Percentiles rank a stretch among this genome's conserved stretches.
These are phyloP conservation scores for Austroboletus rostrupii DNA, from an alignment of 1,284 basidiomycete species.

Conservation along the genomic window DNA sequence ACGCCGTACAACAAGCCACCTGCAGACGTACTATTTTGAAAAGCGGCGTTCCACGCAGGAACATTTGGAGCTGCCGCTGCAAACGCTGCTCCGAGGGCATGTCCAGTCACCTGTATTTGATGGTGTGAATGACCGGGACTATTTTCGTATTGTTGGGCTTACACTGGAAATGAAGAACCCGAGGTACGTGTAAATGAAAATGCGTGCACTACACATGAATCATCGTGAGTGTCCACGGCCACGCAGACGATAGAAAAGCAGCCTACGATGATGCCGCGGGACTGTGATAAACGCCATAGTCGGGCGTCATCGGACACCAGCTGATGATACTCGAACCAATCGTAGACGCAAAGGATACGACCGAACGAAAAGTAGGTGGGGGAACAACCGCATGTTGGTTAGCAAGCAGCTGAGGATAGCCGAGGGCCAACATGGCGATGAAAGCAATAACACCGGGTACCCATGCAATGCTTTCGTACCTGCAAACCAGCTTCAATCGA, in stretches of 20 bases:
- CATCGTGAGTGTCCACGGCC: background rate
- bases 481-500: conserved; percentile 5
- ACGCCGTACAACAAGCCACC: conserved; percentile 59
- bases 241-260: conserved; percentile 1
- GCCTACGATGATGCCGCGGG: conserved; percentile 44
- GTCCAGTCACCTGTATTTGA: conserved; percentile 46
- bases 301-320: conserved; percentile 53
- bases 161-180: conserved; percentile 61
- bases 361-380: conserved; percentile 25
- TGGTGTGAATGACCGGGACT: background rate
- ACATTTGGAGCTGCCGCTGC: conserved; percentile 55
- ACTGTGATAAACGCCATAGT: conserved; percentile 59
- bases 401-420: conserved; percentile 32
- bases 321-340: conserved; percentile 43
- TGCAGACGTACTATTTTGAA: conserved; percentile 49
- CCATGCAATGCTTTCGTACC: conserved; percentile 60
- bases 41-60: conserved; percentile 54
- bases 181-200: conserved; percentile 65
- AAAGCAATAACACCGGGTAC: conserved; percentile 65
- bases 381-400: conserved; percentile 30
- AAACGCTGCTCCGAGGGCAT: conserved; percentile 64
- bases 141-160: conserved; percentile 18
- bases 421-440: conserved; percentile 60
- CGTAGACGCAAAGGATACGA: conserved; percentile 44
- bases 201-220: conserved; percentile 33